Evolutionary conservation across 768 basidiomycete species (phyloP).

Genomic region (Mycena pura): DNA sequence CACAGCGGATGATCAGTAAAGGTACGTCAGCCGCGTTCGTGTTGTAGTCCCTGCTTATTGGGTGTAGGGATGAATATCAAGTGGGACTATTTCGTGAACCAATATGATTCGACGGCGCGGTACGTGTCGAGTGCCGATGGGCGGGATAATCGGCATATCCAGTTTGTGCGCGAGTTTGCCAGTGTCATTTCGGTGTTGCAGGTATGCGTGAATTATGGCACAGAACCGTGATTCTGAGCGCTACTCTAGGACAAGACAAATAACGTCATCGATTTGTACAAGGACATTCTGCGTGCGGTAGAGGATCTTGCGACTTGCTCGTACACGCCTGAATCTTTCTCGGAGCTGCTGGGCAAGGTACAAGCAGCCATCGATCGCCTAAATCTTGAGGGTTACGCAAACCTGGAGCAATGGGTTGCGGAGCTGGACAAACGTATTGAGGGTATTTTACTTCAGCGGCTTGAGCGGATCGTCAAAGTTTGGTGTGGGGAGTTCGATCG

Average conservation of each 20-base stretch:
- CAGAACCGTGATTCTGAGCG: neutral
- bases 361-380: conserved; percentile 94
- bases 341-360: conserved; percentile 75
- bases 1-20: conserved; percentile 90
- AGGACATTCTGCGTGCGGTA: conserved; percentile 82
- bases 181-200: conserved; percentile 91
- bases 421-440: conserved; percentile 87
- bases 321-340: conserved; percentile 85
- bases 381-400: conserved; percentile 94
- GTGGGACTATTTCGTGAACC: conserved; percentile 97
- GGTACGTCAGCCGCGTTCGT: conserved; percentile 55
- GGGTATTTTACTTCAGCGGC: conserved; percentile 73
- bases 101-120: conserved; percentile 79
- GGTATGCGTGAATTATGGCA: conserved; percentile 43
- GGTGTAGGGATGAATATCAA: conserved; percentile 87
- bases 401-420: conserved; percentile 91
- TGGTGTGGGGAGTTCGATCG: conserved; percentile 92
- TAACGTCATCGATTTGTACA: conserved; percentile 88
- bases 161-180: conserved; percentile 95
- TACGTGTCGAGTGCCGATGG: conserved; percentile 79
- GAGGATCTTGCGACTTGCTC: conserved; percentile 89
- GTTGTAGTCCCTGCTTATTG: neutral
- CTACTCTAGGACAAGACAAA: conserved; percentile 86
- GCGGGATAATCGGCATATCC: conserved; percentile 86
- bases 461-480: conserved; percentile 78